Evolutionary conservation across 352 stramenopile species (phyloP), one percentile per base, ranked within the genome.

Genomic region (Phytophthora nicotianae): DNA sequence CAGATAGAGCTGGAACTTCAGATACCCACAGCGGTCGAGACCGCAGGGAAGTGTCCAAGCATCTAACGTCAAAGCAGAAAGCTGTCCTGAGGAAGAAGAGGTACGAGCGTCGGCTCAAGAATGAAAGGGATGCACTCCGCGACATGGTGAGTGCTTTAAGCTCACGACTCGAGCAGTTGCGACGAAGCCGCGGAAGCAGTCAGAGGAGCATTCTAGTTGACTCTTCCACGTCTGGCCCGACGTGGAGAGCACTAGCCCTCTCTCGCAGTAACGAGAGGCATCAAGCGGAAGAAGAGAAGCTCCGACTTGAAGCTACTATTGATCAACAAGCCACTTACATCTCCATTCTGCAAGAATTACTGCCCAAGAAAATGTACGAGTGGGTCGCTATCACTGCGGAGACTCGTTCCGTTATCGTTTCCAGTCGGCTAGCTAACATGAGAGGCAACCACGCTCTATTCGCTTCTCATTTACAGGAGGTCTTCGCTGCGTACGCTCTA

Each of bases 401-500:
- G 13, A 63, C 23, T 16, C 24, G 37, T 14, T 5, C 24, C 7
- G 56, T 26, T 20, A 43, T 43, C 17, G 13, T 49, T 35, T 56
- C 35, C 23, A 63, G 33, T 37, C 37, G 20, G 16, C 45, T 51
- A 4, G n/a, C 17, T 10, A 55, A 62, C 23, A 42, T 37, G 41
- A 21, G 41, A 21, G 33, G 21, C 20, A 62, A 62, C 9, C 21
- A 46, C 6, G 26, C 46, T 27, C 23, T 67, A 8, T 67, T 67
- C 16, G 56, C 47, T 6, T 37, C 48, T 5, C 62, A 67, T 13
- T 32, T 71, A 20, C 26, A 27, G 8, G 49, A 70, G 21, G 37
- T 70, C 1, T 42, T 65, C n/a, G 19, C 13, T 2, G 49, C 42
- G 6, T 70, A 62, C 10, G 42, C 24, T 9, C 37, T 50, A 35